Base-by-base conservation (phyloP, 2,329 filamentous ascomycete species). In the Phoma sp. region DNA sequence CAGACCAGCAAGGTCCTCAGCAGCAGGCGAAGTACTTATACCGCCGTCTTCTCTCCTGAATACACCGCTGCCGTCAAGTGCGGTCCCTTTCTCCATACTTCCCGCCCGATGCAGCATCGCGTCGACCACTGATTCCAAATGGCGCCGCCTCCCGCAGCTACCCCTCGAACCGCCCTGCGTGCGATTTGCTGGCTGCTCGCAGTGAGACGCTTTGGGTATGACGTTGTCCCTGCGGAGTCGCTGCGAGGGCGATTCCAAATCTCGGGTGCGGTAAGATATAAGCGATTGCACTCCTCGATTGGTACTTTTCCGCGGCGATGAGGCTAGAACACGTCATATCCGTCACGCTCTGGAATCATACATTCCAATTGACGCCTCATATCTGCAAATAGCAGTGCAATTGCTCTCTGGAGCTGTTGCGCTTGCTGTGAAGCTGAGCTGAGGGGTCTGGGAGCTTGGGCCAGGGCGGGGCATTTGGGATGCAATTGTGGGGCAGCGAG, bases 1-100 rank as follows among this genome's bases (percentile, higher is more conserved):
- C 3, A 25, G 18, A 15, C 21, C 49, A 53, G 40, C 49, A 53
- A 47, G 42, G 40, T 53, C 42, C 48, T 52, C 48, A 49, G 23
- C 42, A 18, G 23, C 38, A 10, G 25, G 7, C 21, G 4, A 17
- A 17, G 17, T 50, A 36, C 47, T 60, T 62, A 57, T 59, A 61
- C 50, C 53, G 38, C 32, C 29, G n/a, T 47, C 28, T 2, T 20
- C 40, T 28, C 23, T 25, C 23, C 5, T 9, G 23, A 5, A 25
- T 5, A 25, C 5, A 29, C 6, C 5, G 28, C 28, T 18, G 25
- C 28, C 26, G 25, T 30, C 26, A 29, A 42, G 38, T 26, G 9
- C 42, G 11, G 33, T 17, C 12, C 42, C 21, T 25, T 17, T 21
- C 28, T 25, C 36, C 20, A 43, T 43, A 23, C 42, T 43, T 43